Evolutionary conservation across 352 stramenopile genomes (phyloP), one percentile per base, ranked within the genome.

Genomic region (Phytophthora vignae): DNA sequence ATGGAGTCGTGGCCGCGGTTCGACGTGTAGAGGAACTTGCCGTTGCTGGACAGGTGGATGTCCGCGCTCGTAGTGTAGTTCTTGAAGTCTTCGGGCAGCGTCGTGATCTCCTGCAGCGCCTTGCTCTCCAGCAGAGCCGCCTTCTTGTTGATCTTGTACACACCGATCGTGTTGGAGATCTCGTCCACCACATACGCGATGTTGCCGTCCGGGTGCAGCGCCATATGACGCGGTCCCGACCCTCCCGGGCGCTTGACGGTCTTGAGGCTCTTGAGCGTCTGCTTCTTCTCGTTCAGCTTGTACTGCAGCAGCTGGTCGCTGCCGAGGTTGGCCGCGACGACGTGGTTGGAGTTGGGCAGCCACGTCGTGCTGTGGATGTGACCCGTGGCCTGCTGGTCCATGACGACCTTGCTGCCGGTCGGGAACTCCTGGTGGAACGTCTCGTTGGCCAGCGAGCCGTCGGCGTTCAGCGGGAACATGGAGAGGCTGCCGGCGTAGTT

Each of bases 351-450:
- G 54, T 74, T 76, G 15, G 74, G 76, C 29, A 87, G 58, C 86
- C 86, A 93, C 49, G 74, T 87, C 57, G 82, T 85, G 58, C 84
- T 92, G 76, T 93, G 86, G 71, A 88, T 77, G 66, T 91, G 83
- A 2, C 82, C 55, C 2, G 70, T 76, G 22, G 87, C 78, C 50
- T 90, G 85, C 50, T 71, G 66, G 15, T 71, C 61, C 27, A 73
- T 68, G 49, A 81, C 74, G 4, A 81, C 77, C 12, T 77, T 52
- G 60, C 79, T 88, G 21, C 72, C 77, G 14, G 61, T 67, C 15
- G 46, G 67, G 69, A 83, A 92, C 48, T 81, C 64, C 56, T 88
- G 62, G 38, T 83, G 66, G 61, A 85, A 83, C 1, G 68, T 79
- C 17, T 69, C 58, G 0, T 69, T 52, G 3, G 36, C 57, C 9